These are phyloP conservation scores for Byssochlamys sp. DNA, from an alignment of 2,329 filamentous ascomycete genomes.

Conservation along the genomic window DNA sequence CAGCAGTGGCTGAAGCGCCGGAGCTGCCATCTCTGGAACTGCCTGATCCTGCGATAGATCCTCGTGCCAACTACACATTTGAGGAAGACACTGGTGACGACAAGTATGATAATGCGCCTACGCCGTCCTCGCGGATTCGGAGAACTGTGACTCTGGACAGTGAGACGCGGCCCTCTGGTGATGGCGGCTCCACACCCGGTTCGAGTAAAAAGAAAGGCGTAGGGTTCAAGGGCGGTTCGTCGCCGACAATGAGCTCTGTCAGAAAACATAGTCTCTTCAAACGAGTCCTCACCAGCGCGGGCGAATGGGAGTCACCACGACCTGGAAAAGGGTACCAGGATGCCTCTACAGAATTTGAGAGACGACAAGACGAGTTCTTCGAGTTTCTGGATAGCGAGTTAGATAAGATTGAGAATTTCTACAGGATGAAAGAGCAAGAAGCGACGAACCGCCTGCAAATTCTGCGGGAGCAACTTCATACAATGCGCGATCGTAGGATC, in stretches of 20 bases:
- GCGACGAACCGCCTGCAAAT: slow-evolving; percentile 61
- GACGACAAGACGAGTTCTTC: slow-evolving; percentile 76
- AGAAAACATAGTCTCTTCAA: slow-evolving; percentile 26
- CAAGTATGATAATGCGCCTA: not conserved
- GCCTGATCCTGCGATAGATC: slow-evolving; percentile 52
- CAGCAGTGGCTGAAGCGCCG: slow-evolving; percentile 21
- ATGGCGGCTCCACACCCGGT: slow-evolving; percentile 4
- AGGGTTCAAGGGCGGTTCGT: slow-evolving; percentile 10
- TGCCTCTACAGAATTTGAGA: slow-evolving; percentile 56
- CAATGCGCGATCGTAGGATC: slow-evolving; percentile 77
- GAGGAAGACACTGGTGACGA: not conserved
- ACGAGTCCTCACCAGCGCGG: slow-evolving; percentile 30
- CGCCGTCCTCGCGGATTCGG: not conserved
- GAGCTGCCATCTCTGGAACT: slow-evolving; percentile 47
- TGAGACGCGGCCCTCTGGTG: not conserved
- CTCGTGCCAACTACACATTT: slow-evolving; percentile 19
- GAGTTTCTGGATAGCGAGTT: slow-evolving; percentile 73
- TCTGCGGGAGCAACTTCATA: slow-evolving; percentile 75
- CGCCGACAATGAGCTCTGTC: slow-evolving; percentile 18
- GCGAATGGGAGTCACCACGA: slow-evolving; percentile 22
- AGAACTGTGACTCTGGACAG: not conserved
- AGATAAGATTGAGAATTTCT: slow-evolving; percentile 85
- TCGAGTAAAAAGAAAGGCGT: slow-evolving; percentile 10
- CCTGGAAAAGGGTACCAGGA: slow-evolving; percentile 41
- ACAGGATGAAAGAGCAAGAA: slow-evolving; percentile 77